These are phyloP conservation scores for Ramalina intermedia DNA, from an alignment of 495 filamentous ascomycete genomes.

Conservation along the genomic window DNA sequence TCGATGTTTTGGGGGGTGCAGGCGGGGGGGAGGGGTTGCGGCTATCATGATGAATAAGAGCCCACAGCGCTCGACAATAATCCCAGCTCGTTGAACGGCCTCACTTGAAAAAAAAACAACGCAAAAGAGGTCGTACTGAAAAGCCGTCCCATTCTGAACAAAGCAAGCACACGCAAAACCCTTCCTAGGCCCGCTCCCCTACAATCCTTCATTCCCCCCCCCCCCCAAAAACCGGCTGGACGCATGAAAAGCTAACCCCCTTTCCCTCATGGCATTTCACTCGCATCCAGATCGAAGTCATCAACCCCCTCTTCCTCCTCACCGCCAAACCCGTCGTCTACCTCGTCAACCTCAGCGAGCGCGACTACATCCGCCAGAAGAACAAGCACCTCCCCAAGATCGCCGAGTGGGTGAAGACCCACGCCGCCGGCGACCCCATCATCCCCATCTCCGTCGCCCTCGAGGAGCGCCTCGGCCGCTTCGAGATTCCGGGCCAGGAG, in stretches of 20 bases:
- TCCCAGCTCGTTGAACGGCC: slow-evolving; percentile 98
- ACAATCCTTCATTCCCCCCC: neutral
- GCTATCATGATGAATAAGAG: slow-evolving; percentile 92
- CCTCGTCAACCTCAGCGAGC: slow-evolving; percentile 93
- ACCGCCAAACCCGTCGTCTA: slow-evolving; percentile 96
- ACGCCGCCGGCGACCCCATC: slow-evolving; percentile 76
- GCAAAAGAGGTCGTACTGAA: slow-evolving; percentile 63
- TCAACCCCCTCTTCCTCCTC: slow-evolving; percentile 91
- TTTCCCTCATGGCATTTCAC: slow-evolving; percentile 9
- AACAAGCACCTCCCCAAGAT: slow-evolving; percentile 96
- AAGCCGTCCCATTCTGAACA: slow-evolving; percentile 49
- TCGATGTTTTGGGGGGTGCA: no score
- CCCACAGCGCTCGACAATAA: slow-evolving; percentile 76
- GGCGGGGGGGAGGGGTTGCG: neutral
- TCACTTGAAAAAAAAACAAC: slow-evolving; percentile 39
- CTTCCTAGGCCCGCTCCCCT: neutral
- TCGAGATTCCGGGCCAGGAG: slow-evolving; percentile 58
- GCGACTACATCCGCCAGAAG: slow-evolving; percentile 96
- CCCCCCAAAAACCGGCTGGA: slow-evolving; percentile 7
- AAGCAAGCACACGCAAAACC: slow-evolving; percentile 6
- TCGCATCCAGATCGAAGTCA: slow-evolving; percentile 67
- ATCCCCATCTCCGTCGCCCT: slow-evolving; percentile 85
- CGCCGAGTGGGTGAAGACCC: slow-evolving; percentile 81
- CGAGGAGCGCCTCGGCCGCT: slow-evolving; percentile 76
- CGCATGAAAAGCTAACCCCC: slow-evolving; percentile 11